Evolutionary conservation across 805 yeast species (phyloP).

Genomic region (Kuraishia hungarica): DNA sequence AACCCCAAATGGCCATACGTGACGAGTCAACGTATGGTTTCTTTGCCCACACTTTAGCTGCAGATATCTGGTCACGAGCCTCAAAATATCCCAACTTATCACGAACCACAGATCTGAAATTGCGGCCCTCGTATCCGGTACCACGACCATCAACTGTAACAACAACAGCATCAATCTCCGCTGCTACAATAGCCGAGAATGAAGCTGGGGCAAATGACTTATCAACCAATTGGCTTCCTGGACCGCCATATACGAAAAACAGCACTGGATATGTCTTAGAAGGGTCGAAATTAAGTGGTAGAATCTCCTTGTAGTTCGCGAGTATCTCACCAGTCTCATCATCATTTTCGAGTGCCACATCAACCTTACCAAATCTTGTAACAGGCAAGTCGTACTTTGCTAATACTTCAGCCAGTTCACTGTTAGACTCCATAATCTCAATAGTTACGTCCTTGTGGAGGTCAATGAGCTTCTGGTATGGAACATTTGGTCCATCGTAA

Average conservation of each 20-base stretch:
- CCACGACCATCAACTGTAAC: slow-evolving; percentile 97
- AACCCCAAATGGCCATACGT: slow-evolving; percentile 88
- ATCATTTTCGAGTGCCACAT: slow-evolving; percentile 34
- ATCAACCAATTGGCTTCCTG: slow-evolving; percentile 79
- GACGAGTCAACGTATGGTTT: slow-evolving; percentile 57
- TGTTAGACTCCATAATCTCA: slow-evolving; percentile 39
- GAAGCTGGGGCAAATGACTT: slow-evolving; percentile 47
- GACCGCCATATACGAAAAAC: slow-evolving; percentile 92
- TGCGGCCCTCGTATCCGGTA: slow-evolving; percentile 80
- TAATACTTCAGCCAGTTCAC: slow-evolving; percentile 28
- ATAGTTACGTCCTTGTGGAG: slow-evolving; percentile 26
- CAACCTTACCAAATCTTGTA: slow-evolving; percentile 41
- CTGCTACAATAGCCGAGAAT: slow-evolving; percentile 70
- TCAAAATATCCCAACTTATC: slow-evolving; percentile 79
- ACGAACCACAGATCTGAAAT: slow-evolving; percentile 71
- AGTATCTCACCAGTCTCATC: slow-evolving; percentile 37
- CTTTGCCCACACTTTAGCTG: slow-evolving; percentile 64
- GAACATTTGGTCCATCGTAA: slow-evolving; percentile 75
- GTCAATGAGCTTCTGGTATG: slow-evolving; percentile 66
- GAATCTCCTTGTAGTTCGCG: slow-evolving; percentile 60
- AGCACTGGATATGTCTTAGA: slow-evolving; percentile 69
- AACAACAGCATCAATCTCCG: slow-evolving; percentile 74
- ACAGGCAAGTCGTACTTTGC: slow-evolving; percentile 47
- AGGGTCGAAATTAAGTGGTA: slow-evolving; percentile 66
- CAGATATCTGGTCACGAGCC: slow-evolving; percentile 77